Percentiles rank a stretch among this genome's conserved stretches.
Evolutionary conservation across 768 basidiomycete species (phyloP).

Genomic region (Agrocybe praecox): DNA sequence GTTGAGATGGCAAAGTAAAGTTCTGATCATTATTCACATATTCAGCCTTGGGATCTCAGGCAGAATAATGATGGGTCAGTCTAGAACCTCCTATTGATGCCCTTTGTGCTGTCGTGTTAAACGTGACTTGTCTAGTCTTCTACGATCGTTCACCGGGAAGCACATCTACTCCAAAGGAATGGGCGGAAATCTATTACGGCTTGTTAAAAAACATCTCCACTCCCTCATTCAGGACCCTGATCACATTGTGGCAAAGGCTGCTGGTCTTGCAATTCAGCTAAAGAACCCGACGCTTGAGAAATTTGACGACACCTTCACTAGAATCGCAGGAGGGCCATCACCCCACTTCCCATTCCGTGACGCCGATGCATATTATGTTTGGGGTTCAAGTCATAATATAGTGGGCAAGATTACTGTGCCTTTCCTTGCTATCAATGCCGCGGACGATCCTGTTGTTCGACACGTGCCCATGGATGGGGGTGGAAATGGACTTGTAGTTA

Average conservation of each 20-base stretch:
- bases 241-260: slow-evolving; percentile 50
- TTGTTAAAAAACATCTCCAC: slow-evolving; percentile 54
- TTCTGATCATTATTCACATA: neutral
- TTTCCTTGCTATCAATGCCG: slow-evolving; percentile 73
- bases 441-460: slow-evolving; percentile 77
- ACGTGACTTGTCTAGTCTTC: slow-evolving; percentile 43
- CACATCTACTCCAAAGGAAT: slow-evolving; percentile 77
- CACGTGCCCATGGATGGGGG: slow-evolving; percentile 60
- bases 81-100: slow-evolving; percentile 17
- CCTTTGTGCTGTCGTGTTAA: neutral
- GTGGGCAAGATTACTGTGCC: slow-evolving; percentile 67
- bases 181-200: slow-evolving; percentile 69
- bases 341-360: slow-evolving; percentile 52
- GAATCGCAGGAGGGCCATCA: slow-evolving; percentile 69
- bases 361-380: slow-evolving; percentile 50
- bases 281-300: slow-evolving; percentile 56
- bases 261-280: slow-evolving; percentile 44
- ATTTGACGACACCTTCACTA: slow-evolving; percentile 67
- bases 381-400: slow-evolving; percentile 62
- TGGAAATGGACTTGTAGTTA: slow-evolving; percentile 55
- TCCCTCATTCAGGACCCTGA: slow-evolving; percentile 52
- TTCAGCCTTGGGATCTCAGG: slow-evolving; percentile 56
- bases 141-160: slow-evolving; percentile 55
- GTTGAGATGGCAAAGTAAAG: neutral
- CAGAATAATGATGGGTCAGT: slow-evolving; percentile 49